Evolutionary conservation across 2,329 filamentous ascomycete genomes (phyloP), one percentile per base, ranked within the genome.

Genomic region (Fusarium scirpi): DNA sequence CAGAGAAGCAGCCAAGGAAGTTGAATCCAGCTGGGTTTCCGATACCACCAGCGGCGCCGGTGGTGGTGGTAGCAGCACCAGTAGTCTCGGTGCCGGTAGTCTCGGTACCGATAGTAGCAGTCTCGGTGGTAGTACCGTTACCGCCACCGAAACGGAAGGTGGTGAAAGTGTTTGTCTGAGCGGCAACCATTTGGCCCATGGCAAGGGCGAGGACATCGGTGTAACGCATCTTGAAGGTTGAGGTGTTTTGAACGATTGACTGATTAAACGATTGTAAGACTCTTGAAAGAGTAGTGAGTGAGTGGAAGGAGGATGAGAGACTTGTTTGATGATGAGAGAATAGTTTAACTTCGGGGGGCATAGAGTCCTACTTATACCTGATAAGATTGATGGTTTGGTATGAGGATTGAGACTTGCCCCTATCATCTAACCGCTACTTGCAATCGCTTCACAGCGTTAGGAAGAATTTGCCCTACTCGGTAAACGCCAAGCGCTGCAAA

Each of bases 191-290:
- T 46, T 77, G 74, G 72, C 72, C 72, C 62, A 74, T 75, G 70
- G 76, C 76, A 6, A 79, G 61, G 67, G 75, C 74, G 41, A 77
- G 63, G 30, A 79, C 40, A 43, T 70, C 44, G 34, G 76, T 70
- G 65, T 67, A 77, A 61, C 75, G 77, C 78, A 80, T 80, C 16
- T 65, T 76, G 70, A 57, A 45, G 22, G 24, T 57, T 25, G n/a
- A 34, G 30, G 45, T 67, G 6, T 57, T 20, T 46, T 24, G 49
- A 76, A 67, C 61, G 65, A 74, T 62, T 70, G 74, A 67, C 43
- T 66, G 56, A 54, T 54, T 43, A 60, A 74, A 70, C 58, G 70
- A 76, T 69, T 64, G 70, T 55, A 27, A 62, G 63, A 65, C 71
- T 72, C 77, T 76, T 71, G 63, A 69, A 46, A 46, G 43, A 61